Evolutionary conservation across 2,329 filamentous ascomycete genomes (phyloP).

Genomic region (Byssoonygena ceratinophila): DNA sequence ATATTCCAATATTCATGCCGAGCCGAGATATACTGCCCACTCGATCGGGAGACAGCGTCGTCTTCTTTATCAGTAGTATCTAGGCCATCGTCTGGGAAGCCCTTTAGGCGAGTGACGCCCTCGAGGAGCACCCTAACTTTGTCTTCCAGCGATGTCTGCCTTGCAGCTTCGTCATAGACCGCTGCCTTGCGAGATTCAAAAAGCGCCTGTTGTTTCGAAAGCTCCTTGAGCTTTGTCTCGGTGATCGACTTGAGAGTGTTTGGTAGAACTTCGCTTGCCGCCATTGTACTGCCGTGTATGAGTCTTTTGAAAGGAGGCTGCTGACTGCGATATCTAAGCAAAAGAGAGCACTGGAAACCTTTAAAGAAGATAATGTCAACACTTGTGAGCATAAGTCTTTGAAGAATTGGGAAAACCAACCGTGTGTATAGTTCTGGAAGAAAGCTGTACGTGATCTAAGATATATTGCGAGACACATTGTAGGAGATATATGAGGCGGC

Average conservation of each 20-base stretch:
- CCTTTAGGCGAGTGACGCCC: slow-evolving; percentile 31
- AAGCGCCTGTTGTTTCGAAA: slow-evolving; percentile 42
- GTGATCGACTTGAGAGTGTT: slow-evolving; percentile 48
- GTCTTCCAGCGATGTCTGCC: slow-evolving; percentile 23
- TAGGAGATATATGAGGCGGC: neutral
- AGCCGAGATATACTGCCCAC: slow-evolving; percentile 23
- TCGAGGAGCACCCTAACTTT: slow-evolving; percentile 29
- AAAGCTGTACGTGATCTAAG: neutral
- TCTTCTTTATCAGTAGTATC: slow-evolving; percentile 21
- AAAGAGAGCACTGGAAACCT: neutral
- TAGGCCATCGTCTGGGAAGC: slow-evolving; percentile 27
- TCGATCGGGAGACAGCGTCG: slow-evolving; percentile 21
- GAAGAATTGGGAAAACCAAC: neutral
- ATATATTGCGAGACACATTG: neutral
- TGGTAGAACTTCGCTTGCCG: slow-evolving; percentile 35
- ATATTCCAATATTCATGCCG: slow-evolving; percentile 35
- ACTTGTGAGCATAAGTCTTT: neutral
- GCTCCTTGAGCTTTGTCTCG: slow-evolving; percentile 47
- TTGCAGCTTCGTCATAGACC: slow-evolving; percentile 30
- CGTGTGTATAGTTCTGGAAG: neutral
- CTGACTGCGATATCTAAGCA: neutral
- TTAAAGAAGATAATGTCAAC: neutral
- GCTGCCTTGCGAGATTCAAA: slow-evolving; percentile 41
- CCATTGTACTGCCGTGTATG: slow-evolving; percentile 14
- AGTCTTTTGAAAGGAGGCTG: neutral